A percentile compares a stretch with the other conserved stretches of the same genome.
Conservation (phyloP, 495 filamentous ascomycete genomes). For the Patellaria atrata region DNA sequence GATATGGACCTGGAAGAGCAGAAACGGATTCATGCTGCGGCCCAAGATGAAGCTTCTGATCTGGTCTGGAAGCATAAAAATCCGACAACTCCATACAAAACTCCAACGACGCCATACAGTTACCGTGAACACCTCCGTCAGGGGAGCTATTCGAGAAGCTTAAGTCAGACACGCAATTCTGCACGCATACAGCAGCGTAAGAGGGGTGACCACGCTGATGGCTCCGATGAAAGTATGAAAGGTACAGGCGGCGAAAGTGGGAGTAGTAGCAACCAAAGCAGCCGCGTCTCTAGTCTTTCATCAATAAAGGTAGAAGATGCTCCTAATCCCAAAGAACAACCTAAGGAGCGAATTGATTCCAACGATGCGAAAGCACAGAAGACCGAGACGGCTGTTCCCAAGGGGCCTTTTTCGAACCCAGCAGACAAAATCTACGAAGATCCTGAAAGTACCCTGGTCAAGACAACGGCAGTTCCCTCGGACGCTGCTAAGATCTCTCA, state of each 20-base stretch:
- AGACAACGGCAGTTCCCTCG: constrained; percentile 7
- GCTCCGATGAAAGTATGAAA: constrained; percentile 12
- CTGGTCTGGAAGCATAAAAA: constrained; percentile 76
- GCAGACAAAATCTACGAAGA: constrained; percentile 87
- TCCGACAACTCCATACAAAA: constrained; percentile 38
- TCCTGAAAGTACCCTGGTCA: constrained; percentile 32
- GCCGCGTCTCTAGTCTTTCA: constrained; percentile 16
- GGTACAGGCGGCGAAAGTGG: constrained; percentile 10
- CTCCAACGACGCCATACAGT: constrained; percentile 44
- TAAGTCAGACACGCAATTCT: constrained; percentile 39
- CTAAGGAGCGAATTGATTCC: constrained; percentile 1
- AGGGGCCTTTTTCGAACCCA: constrained; percentile 40
- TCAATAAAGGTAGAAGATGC: constrained; percentile 12
- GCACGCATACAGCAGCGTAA: constrained; percentile 22
- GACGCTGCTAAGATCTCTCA: constrained; percentile 13
- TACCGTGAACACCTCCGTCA: constrained; percentile 48
- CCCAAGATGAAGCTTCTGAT: constrained; percentile 75
- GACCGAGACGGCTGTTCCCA: constrained; percentile 23
- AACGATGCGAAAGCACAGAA: constrained; percentile 23
- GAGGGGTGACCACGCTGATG: constrained; percentile 9
- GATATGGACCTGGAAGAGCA: constrained; percentile 66
- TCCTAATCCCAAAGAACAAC: constrained; percentile 1
- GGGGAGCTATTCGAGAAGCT: constrained; percentile 47
- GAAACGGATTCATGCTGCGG: constrained; percentile 51
- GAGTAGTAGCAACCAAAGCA: constrained; percentile 15